Evolutionary conservation across 257 asterid species (phyloP), one percentile per base, ranked within the genome.

Genomic region (Euphrasia confusa): DNA sequence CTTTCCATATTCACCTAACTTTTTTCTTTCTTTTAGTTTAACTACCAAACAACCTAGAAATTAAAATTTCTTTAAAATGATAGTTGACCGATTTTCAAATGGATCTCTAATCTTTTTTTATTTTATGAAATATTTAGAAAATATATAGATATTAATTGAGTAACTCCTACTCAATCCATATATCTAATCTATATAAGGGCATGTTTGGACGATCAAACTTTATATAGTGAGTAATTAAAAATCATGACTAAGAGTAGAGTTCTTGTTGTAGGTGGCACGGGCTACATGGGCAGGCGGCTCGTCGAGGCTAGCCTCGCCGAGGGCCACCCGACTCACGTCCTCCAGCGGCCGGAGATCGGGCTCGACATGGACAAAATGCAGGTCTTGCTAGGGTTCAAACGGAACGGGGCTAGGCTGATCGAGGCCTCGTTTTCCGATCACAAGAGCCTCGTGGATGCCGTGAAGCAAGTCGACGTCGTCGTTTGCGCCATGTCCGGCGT

Each of bases 401-500:
- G 74, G 56, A 81, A 71, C 59, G 97, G 97, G 32, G 96, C 90
- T 14, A 56, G 27, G 24, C 84, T 90, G 3, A 57, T 90, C 5
- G 90, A 83, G 44, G 95, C 76, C 35, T 90, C 97, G 0, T 83
- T 87, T 67, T 76, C 86, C 54, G 89, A 90, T 40, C 95, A 77
- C 60, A 73, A 40, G 65, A 87, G 93, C 76, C 72, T 90, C 24
- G 96, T 90, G 60, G 82, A 78, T 7, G 97, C 96, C 3, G 83
- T 90, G 40, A 90, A 80, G 69, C 72, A 76, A 48, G 97, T 81
- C 0, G 97, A 90, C 53, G 96, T 84, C 26, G 96, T 90, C 47
- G 74, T 90, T n/a, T 83, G 82, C 63, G 79, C 97, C 57, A 84
- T 90, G 82, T 90, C 97, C 0, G 97, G 97, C 8, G 96, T 81